Evolutionary conservation across 768 basidiomycete genomes (phyloP).

Genomic region (Russula sp.): DNA sequence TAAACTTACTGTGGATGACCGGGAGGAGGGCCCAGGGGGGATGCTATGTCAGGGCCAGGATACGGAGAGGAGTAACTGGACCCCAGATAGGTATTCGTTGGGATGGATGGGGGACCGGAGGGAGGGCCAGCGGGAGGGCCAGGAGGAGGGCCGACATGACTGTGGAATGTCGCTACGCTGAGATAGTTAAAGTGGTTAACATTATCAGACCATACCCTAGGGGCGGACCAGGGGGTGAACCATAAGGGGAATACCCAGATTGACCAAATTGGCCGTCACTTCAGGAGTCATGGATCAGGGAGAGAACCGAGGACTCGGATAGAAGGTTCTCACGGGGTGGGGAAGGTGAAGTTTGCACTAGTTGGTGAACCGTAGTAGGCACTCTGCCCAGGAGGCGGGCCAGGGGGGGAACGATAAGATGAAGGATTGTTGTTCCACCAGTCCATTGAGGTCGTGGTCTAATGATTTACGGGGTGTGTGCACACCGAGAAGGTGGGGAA

Average conservation of each 20-base stretch:
- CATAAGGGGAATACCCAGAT: conserved; percentile 26
- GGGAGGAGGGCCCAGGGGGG: conserved; percentile 19
- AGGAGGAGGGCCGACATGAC: background rate
- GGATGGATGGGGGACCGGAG: conserved; percentile 19
- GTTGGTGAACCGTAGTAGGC: background rate
- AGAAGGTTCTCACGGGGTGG: conserved; percentile 13
- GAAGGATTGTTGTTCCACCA: conserved; percentile 11
- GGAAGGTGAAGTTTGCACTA: conserved; percentile 3
- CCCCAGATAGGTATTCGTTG: conserved; percentile 19
- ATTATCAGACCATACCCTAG: conserved; percentile 18
- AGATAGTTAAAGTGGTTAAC: background rate
- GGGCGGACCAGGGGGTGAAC: conserved; percentile 24
- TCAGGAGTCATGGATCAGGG: conserved; percentile 10
- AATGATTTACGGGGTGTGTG: no score
- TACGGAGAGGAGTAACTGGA: conserved; percentile 16
- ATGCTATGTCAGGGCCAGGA: background rate
- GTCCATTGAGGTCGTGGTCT: conserved; percentile 4
- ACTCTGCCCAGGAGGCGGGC: conserved; percentile 5
- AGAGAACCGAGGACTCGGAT: background rate
- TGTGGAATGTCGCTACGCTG: background rate
- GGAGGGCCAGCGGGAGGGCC: background rate
- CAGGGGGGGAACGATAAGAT: conserved; percentile 11
- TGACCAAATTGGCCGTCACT: conserved; percentile 6
- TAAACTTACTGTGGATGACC: conserved; percentile 21
- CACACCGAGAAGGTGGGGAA: no score